Percentiles rank a stretch among this genome's conserved stretches.
These are phyloP conservation scores for Neurospora sp. DNA, from an alignment of 495 filamentous ascomycete genomes.

Conservation along the genomic window DNA sequence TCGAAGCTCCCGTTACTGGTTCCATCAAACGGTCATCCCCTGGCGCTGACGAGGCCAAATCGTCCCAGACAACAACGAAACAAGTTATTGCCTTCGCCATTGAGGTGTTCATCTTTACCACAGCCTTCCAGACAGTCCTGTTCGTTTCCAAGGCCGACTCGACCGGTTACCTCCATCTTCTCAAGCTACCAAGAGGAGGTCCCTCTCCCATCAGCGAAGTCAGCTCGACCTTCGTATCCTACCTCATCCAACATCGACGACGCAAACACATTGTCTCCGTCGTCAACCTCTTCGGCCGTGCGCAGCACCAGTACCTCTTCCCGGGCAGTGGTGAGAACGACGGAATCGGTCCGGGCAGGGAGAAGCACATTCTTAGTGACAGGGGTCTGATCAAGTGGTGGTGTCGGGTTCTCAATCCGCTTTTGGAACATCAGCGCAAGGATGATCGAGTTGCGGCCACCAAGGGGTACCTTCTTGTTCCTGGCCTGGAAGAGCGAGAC, in stretches of 20 bases:
- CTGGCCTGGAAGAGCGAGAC: constrained; percentile 71
- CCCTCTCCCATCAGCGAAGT: constrained; percentile 66
- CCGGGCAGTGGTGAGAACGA: constrained; percentile 78
- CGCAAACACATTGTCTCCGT: constrained; percentile 63
- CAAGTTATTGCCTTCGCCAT: constrained; percentile 40
- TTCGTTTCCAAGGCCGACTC: constrained; percentile 98
- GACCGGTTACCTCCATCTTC: constrained; percentile 69
- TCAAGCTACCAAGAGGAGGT: constrained; percentile 47
- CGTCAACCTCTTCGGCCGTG: constrained; percentile 83
- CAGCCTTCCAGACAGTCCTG: constrained; percentile 67
- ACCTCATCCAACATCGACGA: constrained; percentile 56
- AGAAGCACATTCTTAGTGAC: constrained; percentile 91
- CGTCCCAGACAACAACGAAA: not conserved
- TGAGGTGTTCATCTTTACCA: constrained; percentile 60
- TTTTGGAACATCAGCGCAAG: constrained; percentile 39
- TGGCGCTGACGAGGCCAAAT: constrained; percentile 19
- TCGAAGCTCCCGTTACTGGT: constrained; percentile 24
- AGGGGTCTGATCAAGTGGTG: constrained; percentile 87
- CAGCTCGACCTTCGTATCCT: constrained; percentile 62
- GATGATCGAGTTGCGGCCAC: constrained; percentile 26
- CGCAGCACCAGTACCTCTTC: constrained; percentile 92
- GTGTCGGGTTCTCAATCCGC: constrained; percentile 75
- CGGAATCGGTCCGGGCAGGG: constrained; percentile 13
- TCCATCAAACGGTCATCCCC: constrained; percentile 18
- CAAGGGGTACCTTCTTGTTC: constrained; percentile 75